These are phyloP conservation scores for Claviceps sp. DNA, from an alignment of 2,329 filamentous ascomycete species.

Conservation along the genomic window DNA sequence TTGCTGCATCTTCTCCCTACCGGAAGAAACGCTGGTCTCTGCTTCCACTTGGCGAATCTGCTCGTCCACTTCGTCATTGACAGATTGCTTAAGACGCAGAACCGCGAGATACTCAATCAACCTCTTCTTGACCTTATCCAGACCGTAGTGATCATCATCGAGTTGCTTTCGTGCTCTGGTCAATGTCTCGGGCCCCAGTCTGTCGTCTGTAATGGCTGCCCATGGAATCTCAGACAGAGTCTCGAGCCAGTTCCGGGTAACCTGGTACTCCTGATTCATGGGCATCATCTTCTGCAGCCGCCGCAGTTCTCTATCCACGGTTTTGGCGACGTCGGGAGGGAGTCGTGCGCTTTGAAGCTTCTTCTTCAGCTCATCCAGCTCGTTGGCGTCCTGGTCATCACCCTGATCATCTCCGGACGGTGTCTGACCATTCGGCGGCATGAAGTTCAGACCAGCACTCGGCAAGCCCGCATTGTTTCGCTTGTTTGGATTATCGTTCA, in stretches of 20 bases:
- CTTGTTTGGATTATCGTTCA: slow-evolving; percentile 26
- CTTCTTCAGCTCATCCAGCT: slow-evolving; percentile 84
- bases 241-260: slow-evolving; percentile 86
- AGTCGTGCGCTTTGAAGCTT: slow-evolving; percentile 71
- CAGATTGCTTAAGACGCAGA: slow-evolving; percentile 83
- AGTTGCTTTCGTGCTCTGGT: slow-evolving; percentile 73
- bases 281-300: slow-evolving; percentile 91
- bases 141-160: slow-evolving; percentile 89
- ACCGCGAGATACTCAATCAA: slow-evolving; percentile 92
- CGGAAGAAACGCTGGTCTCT: slow-evolving; percentile 42
- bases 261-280: slow-evolving; percentile 89
- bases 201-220: slow-evolving; percentile 72
- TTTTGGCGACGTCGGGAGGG: slow-evolving; percentile 71
- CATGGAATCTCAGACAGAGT: slow-evolving; percentile 90
- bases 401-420: slow-evolving; percentile 36
- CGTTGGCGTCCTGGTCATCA: slow-evolving; percentile 73
- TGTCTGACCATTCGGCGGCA: slow-evolving; percentile 20
- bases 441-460: slow-evolving; percentile 27
- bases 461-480: slow-evolving; percentile 18
- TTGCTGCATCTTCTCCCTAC: slow-evolving; percentile 12
- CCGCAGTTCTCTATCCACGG: slow-evolving; percentile 81
- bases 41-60: slow-evolving; percentile 59
- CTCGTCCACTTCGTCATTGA: slow-evolving; percentile 70
- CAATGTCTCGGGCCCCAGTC: slow-evolving; percentile 69
- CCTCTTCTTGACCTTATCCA: slow-evolving; percentile 95